These are phyloP conservation scores for Geotrichum candidum DNA, from an alignment of 1,139 yeast species.

Conservation along the genomic window DNA sequence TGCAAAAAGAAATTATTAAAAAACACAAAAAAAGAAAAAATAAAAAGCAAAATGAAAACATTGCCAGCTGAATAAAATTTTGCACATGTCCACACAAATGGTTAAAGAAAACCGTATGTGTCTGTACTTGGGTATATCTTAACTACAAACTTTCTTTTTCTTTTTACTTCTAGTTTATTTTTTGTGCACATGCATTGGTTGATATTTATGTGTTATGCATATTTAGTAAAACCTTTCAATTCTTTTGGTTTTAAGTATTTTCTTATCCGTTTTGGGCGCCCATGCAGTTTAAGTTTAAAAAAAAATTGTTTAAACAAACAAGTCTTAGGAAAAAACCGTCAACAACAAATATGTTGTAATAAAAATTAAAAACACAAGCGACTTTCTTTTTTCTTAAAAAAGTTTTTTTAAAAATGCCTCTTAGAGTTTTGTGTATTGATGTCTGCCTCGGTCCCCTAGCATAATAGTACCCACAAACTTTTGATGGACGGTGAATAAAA, in stretches of 20 bases:
- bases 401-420: background rate
- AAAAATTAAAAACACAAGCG: background rate
- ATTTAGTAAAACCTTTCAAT: background rate
- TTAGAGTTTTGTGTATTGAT: too few relatives aligned
- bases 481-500: too few relatives aligned
- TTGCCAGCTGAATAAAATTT: too few relatives aligned
- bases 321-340: background rate
- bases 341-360: background rate
- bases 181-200: background rate
- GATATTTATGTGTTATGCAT: background rate
- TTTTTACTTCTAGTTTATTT: too few relatives aligned
- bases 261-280: background rate
- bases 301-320: background rate
- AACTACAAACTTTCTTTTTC: background rate
- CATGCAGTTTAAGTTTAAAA: background rate
- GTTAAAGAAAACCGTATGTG: background rate
- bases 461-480: too few relatives aligned
- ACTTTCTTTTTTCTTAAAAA: background rate
- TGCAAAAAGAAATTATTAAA: background rate
- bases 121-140: background rate
- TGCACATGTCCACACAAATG: too few relatives aligned
- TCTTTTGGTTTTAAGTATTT: background rate
- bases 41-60: background rate
- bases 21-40: background rate
- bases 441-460: background rate